These are phyloP conservation scores for Geranium incanum DNA, from an alignment of 441 rosid genomes.

Conservation along the genomic window DNA sequence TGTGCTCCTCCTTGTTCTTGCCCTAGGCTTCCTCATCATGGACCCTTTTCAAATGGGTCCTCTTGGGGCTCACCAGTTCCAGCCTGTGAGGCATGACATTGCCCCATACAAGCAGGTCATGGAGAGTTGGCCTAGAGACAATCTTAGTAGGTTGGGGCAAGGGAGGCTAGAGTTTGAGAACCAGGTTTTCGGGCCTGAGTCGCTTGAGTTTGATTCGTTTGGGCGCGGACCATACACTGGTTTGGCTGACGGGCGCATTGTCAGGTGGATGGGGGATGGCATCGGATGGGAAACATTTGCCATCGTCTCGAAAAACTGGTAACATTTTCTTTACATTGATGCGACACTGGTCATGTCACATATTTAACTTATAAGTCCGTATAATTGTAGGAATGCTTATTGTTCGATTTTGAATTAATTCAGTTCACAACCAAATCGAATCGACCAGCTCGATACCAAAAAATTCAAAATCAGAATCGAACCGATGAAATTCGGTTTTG, in stretches of 20 bases:
- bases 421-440: no score
- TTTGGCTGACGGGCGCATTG: conserved; percentile 79
- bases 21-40: conserved; percentile 50
- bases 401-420: no score
- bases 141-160: conserved; percentile 47
- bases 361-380: no score
- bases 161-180: conserved; percentile 72
- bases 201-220: conserved; percentile 66
- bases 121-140: conserved; percentile 80
- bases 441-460: no score
- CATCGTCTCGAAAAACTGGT: conserved; percentile 64
- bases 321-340: conserved; percentile 17
- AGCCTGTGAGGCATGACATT: conserved; percentile 77
- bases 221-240: conserved; percentile 91
- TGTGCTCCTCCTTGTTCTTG: conserved; percentile 37
- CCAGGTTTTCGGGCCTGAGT: conserved; percentile 82
- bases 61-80: conserved; percentile 56
- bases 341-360: neutral
- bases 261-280: conserved; percentile 88
- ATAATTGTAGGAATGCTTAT: no score
- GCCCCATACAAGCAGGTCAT: conserved; percentile 83
- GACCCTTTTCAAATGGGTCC: conserved; percentile 81
- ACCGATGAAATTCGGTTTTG: no score
- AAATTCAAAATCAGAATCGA: no score
- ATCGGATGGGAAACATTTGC: conserved; percentile 92